phyloP scores from a whole-genome alignment of 2,329 filamentous ascomycete species.

The Alternaria hordeiaustralica region DNA sequence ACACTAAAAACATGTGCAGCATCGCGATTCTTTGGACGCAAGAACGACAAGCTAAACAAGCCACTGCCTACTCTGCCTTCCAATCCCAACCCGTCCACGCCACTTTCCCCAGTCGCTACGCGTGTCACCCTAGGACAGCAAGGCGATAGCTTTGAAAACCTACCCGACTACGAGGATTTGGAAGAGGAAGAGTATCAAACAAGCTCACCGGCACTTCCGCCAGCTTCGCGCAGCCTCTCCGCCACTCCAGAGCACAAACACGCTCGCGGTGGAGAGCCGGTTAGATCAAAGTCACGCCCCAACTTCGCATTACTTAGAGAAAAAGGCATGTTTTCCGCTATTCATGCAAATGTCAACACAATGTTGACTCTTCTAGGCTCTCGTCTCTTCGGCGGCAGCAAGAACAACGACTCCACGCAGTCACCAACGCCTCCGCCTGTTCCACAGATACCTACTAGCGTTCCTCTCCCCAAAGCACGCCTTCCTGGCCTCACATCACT shows the following conservation, averaged over 20 bases:
- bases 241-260: background rate
- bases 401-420: background rate
- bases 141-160: background rate
- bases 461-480: background rate
- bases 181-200: background rate
- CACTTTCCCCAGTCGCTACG: background rate
- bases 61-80: slow-evolving; percentile 1
- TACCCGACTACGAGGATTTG: background rate
- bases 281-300: slow-evolving; percentile 8
- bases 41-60: slow-evolving; percentile 10
- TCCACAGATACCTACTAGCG: slow-evolving; percentile 21
- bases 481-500: slow-evolving; percentile 1
- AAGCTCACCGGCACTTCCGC: background rate
- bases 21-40: slow-evolving; percentile 19
- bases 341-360: background rate
- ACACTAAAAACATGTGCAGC: slow-evolving; percentile 11
- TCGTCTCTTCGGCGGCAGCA: slow-evolving; percentile 18
- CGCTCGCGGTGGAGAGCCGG: background rate
- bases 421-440: slow-evolving; percentile 20
- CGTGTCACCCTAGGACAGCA: background rate
- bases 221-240: background rate
- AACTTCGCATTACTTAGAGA: background rate
- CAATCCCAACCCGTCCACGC: slow-evolving; percentile 1
- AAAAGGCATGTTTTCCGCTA: background rate
- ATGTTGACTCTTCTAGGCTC: slow-evolving; percentile 16